phyloP scores from a whole-genome alignment of 768 basidiomycete species.

The Calocybe gangraenosa region DNA sequence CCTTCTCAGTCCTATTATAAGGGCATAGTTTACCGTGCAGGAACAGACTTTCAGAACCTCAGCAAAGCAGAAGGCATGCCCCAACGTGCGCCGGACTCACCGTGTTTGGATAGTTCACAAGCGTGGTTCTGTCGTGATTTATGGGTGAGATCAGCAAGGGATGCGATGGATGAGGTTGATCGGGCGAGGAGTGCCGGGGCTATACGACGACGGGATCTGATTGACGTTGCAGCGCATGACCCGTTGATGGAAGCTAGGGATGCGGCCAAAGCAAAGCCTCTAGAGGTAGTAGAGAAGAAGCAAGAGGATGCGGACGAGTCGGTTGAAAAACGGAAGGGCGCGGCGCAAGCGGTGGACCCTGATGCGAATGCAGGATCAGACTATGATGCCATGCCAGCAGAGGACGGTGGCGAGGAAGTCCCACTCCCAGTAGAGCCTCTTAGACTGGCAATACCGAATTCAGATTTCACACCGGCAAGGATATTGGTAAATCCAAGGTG shows the following conservation, averaged over 20 bases:
- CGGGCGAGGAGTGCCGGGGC: slow-evolving; percentile 27
- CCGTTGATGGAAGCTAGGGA: slow-evolving; percentile 29
- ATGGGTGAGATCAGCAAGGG: slow-evolving; percentile 86
- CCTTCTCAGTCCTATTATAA: slow-evolving; percentile 95
- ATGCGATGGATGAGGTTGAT: slow-evolving; percentile 62
- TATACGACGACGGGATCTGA: slow-evolving; percentile 23
- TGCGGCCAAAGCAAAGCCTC: slow-evolving; percentile 29
- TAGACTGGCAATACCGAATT: slow-evolving; percentile 74
- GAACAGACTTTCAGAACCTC: slow-evolving; percentile 77
- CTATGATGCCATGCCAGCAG: slow-evolving; percentile 80
- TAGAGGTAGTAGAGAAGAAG: slow-evolving; percentile 24
- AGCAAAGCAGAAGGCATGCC: slow-evolving; percentile 53
- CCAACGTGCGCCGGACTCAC: slow-evolving; percentile 68
- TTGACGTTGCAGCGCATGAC: slow-evolving; percentile 33
- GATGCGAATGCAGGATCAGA: slow-evolving; percentile 86
- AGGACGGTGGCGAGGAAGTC: slow-evolving; percentile 45
- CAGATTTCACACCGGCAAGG: slow-evolving; percentile 80
- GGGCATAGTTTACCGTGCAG: slow-evolving; percentile 81
- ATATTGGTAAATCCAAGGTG: slow-evolving; percentile 96
- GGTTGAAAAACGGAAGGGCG: slow-evolving; percentile 20
- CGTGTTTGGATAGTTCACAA: slow-evolving; percentile 93
- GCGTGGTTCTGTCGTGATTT: slow-evolving; percentile 98
- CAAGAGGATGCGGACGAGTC: slow-evolving; percentile 23
- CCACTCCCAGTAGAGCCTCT: slow-evolving; percentile 30
- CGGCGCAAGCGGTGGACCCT: slow-evolving; percentile 40